Percentiles rank a stretch among this genome's conserved stretches.
phyloP scores from a whole-genome alignment of 192 early-diverging fungal genomes.

The Gigaspora rosea region DNA sequence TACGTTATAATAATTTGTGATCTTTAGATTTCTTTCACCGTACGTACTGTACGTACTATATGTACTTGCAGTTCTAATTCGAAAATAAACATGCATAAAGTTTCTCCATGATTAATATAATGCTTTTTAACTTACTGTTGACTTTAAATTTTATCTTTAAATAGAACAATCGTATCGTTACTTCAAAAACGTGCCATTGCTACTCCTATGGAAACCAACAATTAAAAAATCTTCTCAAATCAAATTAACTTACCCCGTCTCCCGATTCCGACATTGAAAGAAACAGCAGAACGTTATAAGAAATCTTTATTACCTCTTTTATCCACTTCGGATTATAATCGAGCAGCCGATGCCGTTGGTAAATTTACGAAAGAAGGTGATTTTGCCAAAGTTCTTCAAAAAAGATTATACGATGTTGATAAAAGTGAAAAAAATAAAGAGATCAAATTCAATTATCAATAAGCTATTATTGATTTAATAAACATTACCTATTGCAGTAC shows the following conservation, averaged over 20 bases:
- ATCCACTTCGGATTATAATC: constrained; percentile 53
- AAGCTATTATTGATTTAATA: not conserved
- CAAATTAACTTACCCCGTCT: constrained; percentile 77
- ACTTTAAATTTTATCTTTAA: no score
- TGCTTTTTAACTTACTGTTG: no score
- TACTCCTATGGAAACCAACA: not conserved
- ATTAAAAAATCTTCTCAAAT: constrained; percentile 59
- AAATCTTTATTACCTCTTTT: constrained; percentile 70
- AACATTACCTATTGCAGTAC: constrained; percentile 41
- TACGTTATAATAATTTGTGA: no score
- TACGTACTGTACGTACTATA: no score
- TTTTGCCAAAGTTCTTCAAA: constrained; percentile 77
- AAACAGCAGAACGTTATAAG: constrained; percentile 79
- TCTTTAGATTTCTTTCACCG: no score
- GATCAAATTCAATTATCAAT: not conserved
- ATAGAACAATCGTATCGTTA: no score
- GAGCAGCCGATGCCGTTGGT: constrained; percentile 64
- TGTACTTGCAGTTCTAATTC: no score
- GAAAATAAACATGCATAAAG: no score
- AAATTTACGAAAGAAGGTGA: constrained; percentile 69
- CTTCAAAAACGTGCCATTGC: not conserved
- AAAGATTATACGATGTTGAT: constrained; percentile 70
- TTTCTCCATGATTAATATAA: no score
- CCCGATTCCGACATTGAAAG: constrained; percentile 81
- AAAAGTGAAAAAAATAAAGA: constrained; percentile 46